Conservation (phyloP, 352 stramenopile species). For the Pythium vanterpoolii region DNA sequence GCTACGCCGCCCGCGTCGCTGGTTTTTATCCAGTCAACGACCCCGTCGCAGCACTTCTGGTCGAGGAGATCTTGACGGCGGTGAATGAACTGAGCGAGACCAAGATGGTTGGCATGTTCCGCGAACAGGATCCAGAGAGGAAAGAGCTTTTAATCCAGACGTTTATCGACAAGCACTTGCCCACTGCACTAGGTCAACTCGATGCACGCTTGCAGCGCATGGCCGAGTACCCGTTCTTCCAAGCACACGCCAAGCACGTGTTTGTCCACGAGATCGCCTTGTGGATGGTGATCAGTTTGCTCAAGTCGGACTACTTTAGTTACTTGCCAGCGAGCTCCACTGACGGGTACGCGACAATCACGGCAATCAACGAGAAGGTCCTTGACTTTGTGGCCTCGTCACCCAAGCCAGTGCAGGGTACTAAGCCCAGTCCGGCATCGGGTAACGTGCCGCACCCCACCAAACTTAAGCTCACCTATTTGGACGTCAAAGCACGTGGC, state of each 20-base stretch:
- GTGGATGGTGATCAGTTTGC: conserved; percentile 1
- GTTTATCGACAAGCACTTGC: background rate
- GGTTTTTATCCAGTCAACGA: conserved; percentile 43
- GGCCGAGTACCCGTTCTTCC: background rate
- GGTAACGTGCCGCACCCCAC: background rate
- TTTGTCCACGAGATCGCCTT: conserved; percentile 25
- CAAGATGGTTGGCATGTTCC: conserved; percentile 9
- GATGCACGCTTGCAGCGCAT: conserved; percentile 3
- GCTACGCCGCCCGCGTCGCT: conserved; percentile 52
- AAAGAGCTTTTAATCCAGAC: conserved; percentile 11
- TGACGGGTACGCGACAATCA: background rate
- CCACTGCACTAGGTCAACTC: background rate
- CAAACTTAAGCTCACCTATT: conserved; percentile 30
- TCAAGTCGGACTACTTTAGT: background rate
- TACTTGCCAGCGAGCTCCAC: conserved; percentile 6
- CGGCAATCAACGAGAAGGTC: conserved; percentile 7
- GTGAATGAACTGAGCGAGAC: conserved; percentile 8
- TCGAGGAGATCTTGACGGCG: conserved; percentile 46
- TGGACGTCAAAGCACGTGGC: conserved; percentile 24
- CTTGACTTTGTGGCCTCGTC: background rate
- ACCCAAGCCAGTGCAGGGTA: too few relatives aligned
- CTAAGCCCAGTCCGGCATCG: background rate
- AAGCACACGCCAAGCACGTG: background rate
- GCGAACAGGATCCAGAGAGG: conserved; percentile 1
- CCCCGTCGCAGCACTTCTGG: conserved; percentile 30